phyloP scores from a whole-genome alignment of 495 filamentous ascomycete species.

The Pyrenopolyporus hunteri region DNA sequence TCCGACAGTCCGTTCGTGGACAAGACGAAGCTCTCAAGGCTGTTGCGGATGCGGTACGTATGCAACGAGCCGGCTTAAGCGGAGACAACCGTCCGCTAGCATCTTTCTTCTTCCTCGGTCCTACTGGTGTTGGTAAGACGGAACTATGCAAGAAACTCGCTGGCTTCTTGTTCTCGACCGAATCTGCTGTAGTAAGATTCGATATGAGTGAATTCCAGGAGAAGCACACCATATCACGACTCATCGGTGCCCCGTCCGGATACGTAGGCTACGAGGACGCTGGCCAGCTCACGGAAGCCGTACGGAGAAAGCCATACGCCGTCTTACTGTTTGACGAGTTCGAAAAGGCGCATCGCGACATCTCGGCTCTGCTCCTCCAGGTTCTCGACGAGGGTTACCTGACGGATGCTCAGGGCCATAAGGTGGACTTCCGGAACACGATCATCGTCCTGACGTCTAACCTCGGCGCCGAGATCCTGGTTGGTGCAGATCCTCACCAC shows the following conservation, averaged over 20 bases:
- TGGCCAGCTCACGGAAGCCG: slow-evolving; percentile 94
- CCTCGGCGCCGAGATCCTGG: slow-evolving; percentile 77
- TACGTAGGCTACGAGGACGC: slow-evolving; percentile 98
- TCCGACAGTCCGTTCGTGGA: slow-evolving; percentile 83
- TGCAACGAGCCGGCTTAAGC: slow-evolving; percentile 90
- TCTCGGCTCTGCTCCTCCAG: slow-evolving; percentile 90
- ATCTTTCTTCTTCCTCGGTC: slow-evolving; percentile 96
- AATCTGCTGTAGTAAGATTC: slow-evolving; percentile 87
- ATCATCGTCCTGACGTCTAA: slow-evolving; percentile 97
- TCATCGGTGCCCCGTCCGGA: slow-evolving; percentile 91
- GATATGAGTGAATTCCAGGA: slow-evolving; percentile 99
- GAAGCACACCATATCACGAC: slow-evolving; percentile 90
- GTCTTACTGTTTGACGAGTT: slow-evolving; percentile 96
- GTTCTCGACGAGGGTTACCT: slow-evolving; percentile 97
- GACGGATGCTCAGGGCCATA: slow-evolving; percentile 93
- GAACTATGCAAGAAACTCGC: slow-evolving; percentile 97
- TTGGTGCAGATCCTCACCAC: slow-evolving; percentile 62
- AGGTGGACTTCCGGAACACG: slow-evolving; percentile 94
- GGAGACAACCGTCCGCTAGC: slow-evolving; percentile 91
- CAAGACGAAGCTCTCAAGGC: slow-evolving; percentile 93
- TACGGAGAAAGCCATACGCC: slow-evolving; percentile 93
- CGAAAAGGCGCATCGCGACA: slow-evolving; percentile 95
- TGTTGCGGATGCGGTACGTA: slow-evolving; percentile 89
- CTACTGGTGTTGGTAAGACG: slow-evolving; percentile 96
- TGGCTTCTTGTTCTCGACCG: slow-evolving; percentile 88